These are phyloP conservation scores for Trichocladium antarcticum DNA, from an alignment of 495 filamentous ascomycete species.

Conservation along the genomic window DNA sequence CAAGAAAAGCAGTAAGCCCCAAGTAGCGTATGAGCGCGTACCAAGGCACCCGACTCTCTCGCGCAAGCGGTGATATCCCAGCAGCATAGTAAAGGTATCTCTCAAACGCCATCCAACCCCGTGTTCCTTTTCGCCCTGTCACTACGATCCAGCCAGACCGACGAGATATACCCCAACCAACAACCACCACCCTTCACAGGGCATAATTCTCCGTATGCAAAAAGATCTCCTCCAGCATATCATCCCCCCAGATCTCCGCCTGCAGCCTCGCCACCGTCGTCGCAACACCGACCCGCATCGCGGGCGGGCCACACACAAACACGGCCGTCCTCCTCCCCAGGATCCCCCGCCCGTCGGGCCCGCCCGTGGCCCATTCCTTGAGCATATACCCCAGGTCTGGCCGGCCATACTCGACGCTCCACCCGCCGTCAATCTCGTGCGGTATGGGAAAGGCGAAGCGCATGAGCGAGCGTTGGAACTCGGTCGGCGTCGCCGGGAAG, in stretches of 20 bases:
- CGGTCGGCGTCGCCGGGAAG: slow-evolving; percentile 62
- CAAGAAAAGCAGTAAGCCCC: neutral
- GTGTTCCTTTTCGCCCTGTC: neutral
- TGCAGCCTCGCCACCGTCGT: slow-evolving; percentile 75
- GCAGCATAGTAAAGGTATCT: no score
- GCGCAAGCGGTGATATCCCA: no score
- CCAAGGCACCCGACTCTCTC: no score
- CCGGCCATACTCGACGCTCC: slow-evolving; percentile 87
- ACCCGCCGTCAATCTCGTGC: slow-evolving; percentile 62
- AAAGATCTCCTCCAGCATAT: slow-evolving; percentile 77
- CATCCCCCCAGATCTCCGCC: slow-evolving; percentile 65
- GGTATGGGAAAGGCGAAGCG: slow-evolving; percentile 69
- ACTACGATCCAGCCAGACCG: neutral
- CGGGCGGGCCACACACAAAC: slow-evolving; percentile 82
- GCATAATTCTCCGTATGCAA: slow-evolving; percentile 94
- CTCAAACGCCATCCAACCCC: no score
- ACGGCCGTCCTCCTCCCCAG: slow-evolving; percentile 81
- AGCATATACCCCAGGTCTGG: slow-evolving; percentile 80
- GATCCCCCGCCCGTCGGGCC: slow-evolving; percentile 45
- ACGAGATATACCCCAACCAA: neutral
- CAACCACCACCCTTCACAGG: slow-evolving; percentile 33
- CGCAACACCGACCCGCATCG: slow-evolving; percentile 78
- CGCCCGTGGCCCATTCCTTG: slow-evolving; percentile 57
- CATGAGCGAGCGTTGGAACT: slow-evolving; percentile 73
- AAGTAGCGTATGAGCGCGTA: no score